Evolutionary conservation across 148 eudicot genomes (phyloP), one percentile per base, ranked within the genome.

Genomic region (Diospyros lotus): DNA sequence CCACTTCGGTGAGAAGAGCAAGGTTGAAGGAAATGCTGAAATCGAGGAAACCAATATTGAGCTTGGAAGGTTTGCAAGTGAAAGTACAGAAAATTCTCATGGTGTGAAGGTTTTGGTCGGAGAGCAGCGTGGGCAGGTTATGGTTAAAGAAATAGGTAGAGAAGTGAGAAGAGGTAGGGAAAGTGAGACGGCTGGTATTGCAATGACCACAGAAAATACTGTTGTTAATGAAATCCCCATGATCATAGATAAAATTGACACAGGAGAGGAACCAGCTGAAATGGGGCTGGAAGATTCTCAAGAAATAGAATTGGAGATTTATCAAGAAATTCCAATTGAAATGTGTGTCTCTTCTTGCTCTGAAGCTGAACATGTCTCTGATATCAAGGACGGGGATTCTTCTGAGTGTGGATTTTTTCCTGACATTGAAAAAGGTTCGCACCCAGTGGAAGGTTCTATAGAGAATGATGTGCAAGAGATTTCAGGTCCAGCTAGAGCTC

Each of bases 1-100:
- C 75, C 88, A 80, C 70, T 93, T 93, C 66, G 98, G 92, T n/a
- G 91, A 93, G 40, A 83, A 78, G 1, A 84, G 84, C 56, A 89
- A 88, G 65, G 61, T 86, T 55, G 82, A 45, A 18, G 67, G 63
- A 69, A 80, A 65, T 73, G 68, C 52, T 42, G 76, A 66, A 54
- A 13, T 70, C 58, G 83, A 79, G 74, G 77, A 83, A 48, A 2
- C 71, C 62, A 58, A 65, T n/a, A 51, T 18, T 17, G 74, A 10
- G 0, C 15, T 18, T n/a, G 75, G 67, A 50, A 69, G 53, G 39
- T 52, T 65, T 43, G 77, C 14, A n/a, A 53, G 72, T 28, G 70
- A 78, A 67, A 66, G 1, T 63, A 48, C 62, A 58, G 76, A 72
- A 52, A 78, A 61, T 39, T 66, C 41, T 50, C 45, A 71, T 45